Percentiles rank a stretch among this genome's conserved stretches.
Evolutionary conservation across 306 rosid species (phyloP).

Genomic region (Abrus pulchellus): DNA sequence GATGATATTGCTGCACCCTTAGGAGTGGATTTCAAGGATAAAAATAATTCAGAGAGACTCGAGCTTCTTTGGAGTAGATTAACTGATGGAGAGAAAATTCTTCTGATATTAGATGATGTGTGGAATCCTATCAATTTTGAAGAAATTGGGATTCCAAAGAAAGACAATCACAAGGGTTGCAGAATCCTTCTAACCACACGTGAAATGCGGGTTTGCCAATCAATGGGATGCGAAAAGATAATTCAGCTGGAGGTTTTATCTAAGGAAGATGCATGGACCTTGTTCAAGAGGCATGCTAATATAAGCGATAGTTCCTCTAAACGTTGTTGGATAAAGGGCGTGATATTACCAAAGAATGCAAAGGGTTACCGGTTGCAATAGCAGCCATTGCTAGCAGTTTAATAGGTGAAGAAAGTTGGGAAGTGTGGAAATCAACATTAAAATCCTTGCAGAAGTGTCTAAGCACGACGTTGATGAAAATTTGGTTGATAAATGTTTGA

Average conservation of each 20-base stretch:
- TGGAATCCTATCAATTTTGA: neutral
- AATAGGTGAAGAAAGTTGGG: neutral
- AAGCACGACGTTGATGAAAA: neutral
- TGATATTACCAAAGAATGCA: conserved; percentile 11
- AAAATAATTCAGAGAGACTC: too few species aligned
- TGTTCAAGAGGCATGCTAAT: too few species aligned
- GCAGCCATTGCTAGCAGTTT: conserved; percentile 10
- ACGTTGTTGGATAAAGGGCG: too few species aligned
- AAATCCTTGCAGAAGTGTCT: too few species aligned
- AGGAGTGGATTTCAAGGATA: too few species aligned
- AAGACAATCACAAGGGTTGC: neutral
- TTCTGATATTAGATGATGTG: too few species aligned
- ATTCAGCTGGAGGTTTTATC: neutral
- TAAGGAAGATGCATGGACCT: neutral
- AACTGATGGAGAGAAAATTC: too few species aligned
- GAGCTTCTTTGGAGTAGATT: too few species aligned
- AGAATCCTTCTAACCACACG: conserved; percentile 33
- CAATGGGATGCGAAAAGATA: conserved; percentile 12
- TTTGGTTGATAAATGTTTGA: neutral
- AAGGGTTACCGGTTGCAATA: conserved; percentile 40
- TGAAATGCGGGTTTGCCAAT: neutral
- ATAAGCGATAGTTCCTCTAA: too few species aligned
- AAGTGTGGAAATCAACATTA: neutral
- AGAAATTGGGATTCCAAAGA: conserved; percentile 22
- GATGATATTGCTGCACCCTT: too few species aligned